Percentiles rank a stretch among this genome's conserved stretches.
phyloP scores from a whole-genome alignment of 2,329 filamentous ascomycete genomes.

The Aspergillus versicolor region DNA sequence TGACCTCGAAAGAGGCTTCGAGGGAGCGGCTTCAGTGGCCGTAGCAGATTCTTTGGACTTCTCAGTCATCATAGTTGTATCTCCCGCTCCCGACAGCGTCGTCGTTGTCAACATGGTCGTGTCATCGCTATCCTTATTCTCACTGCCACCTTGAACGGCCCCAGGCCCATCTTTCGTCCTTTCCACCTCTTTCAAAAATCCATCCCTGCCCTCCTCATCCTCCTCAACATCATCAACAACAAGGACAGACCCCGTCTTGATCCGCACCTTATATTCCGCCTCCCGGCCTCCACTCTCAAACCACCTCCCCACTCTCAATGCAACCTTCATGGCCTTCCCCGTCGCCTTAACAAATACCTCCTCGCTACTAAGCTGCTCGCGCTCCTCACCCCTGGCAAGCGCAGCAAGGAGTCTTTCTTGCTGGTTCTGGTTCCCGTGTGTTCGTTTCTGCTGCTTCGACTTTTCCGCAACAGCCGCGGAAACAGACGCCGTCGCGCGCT shows the following conservation, averaged over 20 bases:
- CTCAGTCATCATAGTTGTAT: constrained; percentile 3
- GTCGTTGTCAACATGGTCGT: constrained; percentile 1
- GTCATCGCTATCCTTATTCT: constrained; percentile 9
- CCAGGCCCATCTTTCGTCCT: constrained; percentile 15
- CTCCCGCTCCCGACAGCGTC: neutral
- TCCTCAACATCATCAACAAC: constrained; percentile 61
- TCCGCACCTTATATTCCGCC: constrained; percentile 49
- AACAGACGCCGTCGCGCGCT: constrained; percentile 48
- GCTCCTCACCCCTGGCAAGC: constrained; percentile 27
- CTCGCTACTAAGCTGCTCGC: constrained; percentile 42
- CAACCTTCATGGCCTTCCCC: constrained; percentile 59
- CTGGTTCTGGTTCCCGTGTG: constrained; percentile 25
- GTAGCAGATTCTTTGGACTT: neutral
- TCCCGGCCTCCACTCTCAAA: constrained; percentile 51
- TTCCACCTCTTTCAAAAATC: constrained; percentile 24
- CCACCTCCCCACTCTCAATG: constrained; percentile 54
- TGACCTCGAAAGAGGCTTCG: constrained; percentile 17
- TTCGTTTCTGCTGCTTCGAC: neutral
- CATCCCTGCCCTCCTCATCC: constrained; percentile 32
- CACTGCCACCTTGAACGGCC: constrained; percentile 15
- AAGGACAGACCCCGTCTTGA: constrained; percentile 57
- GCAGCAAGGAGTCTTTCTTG: constrained; percentile 27
- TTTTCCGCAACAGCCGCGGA: neutral
- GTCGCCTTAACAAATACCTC: constrained; percentile 60
- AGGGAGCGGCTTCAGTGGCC: neutral